Base-by-base conservation (phyloP, 495 filamentous ascomycete genomes). In the Polyplosphaeria fusca region DNA sequence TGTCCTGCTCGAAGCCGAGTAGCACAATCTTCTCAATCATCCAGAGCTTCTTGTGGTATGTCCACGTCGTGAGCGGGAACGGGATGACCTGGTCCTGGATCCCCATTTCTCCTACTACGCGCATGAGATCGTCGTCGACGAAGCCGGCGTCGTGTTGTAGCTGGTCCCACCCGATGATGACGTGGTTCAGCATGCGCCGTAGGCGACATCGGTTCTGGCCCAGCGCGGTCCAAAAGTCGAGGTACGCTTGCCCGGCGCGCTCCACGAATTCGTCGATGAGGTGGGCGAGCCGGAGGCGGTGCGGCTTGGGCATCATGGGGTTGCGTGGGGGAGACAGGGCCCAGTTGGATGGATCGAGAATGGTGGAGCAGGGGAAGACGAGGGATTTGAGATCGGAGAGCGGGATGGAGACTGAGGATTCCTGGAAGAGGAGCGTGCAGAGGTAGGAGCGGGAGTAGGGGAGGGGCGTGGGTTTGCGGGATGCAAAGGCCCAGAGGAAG, bases 1-100 rank as follows among this genome's bases (percentile, higher is more conserved):
- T 82, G 7, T 90, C 84, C 16, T 95, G 83, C 69, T 97, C 93
- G 67, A 99, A 96, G n/a, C 93, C 93, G 48, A 96, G 83, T 68
- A 96, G 89, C 12, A 96, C 77, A 41, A 93, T 85, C 76, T 85
- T 86, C 55, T 91, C 86, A 80, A 96, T 87, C 62, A 93, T 83
- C 7, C 77, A 81, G 1, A 96, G 77, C 68, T 95, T 97, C 65
- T 95, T 86, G 49, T 89, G 81, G 66, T 92, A 93, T 0, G 84
- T 81, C 93, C 93, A 98, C 4, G 85, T 87, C 4, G 87, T 88
- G 1, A 98, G 77, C 0, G 91, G 89, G 63, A 83, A 87, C 12
- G 25, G 25, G 14, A 55, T 0, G 80, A 79, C 65, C 75, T 61
- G 22, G 86, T 12, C 78, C 76, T 18, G 76, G 68, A 49, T 77